phyloP scores from a whole-genome alignment of 2,329 filamentous ascomycete genomes.

The Colletotrichum sp. region DNA sequence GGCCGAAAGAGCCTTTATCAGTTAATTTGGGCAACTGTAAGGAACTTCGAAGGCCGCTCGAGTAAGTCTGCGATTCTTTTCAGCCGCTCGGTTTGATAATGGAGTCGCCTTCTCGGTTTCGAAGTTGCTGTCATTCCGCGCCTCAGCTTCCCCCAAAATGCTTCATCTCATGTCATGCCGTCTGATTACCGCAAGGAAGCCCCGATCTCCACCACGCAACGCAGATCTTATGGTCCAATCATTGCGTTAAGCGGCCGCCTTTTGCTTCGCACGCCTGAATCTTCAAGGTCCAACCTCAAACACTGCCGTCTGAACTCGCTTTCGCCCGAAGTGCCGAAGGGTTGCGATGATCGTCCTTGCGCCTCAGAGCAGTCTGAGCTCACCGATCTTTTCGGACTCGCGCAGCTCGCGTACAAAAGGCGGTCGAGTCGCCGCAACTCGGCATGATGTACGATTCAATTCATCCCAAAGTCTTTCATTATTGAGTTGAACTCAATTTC shows the following conservation, averaged over 20 bases:
- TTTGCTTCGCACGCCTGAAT: not conserved
- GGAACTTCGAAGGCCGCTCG: not conserved
- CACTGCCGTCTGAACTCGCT: slow-evolving; percentile 6
- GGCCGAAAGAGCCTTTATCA: not conserved
- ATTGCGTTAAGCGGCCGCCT: not conserved
- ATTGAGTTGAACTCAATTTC: slow-evolving; percentile 4
- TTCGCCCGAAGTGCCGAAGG: not conserved
- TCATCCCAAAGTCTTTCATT: slow-evolving; percentile 2
- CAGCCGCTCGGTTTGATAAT: not conserved
- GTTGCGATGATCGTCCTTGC: not conserved
- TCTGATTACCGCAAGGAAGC: not conserved
- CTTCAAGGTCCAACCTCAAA: slow-evolving; percentile 6
- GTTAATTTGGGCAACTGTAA: not conserved
- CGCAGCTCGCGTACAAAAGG: not conserved
- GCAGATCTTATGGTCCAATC: slow-evolving; percentile 6
- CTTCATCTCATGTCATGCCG: slow-evolving; percentile 15
- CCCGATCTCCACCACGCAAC: not conserved
- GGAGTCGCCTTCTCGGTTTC: not conserved
- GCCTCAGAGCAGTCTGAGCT: not conserved
- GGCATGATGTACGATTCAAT: not conserved
- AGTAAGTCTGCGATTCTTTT: not conserved
- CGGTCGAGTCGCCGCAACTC: not conserved
- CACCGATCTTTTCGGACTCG: not conserved
- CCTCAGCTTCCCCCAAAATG: not conserved
- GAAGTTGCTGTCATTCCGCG: not conserved